Evolutionary conservation across 371 early-diverging fungal species (phyloP).

Genomic region (Mucor velutinosus): DNA sequence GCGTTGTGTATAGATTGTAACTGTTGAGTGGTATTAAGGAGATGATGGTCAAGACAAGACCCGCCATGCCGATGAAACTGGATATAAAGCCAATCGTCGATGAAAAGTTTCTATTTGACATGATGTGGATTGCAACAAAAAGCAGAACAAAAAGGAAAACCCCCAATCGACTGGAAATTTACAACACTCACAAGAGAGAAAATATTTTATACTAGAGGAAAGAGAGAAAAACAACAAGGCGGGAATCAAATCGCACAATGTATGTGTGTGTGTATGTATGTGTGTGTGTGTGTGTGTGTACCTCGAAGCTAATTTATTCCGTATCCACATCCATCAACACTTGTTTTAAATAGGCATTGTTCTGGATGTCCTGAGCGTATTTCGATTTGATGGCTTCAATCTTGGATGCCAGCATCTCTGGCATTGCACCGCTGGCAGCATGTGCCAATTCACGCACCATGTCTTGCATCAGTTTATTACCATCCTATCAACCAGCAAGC

Average conservation of each 20-base stretch:
- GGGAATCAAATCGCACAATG: neutral
- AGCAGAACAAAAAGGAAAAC: neutral
- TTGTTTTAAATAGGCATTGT: conserved; percentile 53
- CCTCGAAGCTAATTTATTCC: neutral
- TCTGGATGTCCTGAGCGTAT: conserved; percentile 41
- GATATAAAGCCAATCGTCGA: conserved; percentile 15
- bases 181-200: neutral
- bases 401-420: conserved; percentile 30
- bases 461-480: conserved; percentile 10
- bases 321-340: conserved; percentile 2
- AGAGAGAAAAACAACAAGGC: neutral
- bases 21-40: conserved; percentile 25
- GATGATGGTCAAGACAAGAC: conserved; percentile 23
- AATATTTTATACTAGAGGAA: neutral
- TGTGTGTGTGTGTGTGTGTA: conserved; percentile 2
- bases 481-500: neutral
- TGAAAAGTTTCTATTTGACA: conserved; percentile 1
- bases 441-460: conserved; percentile 45
- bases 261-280: too few species aligned
- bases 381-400: conserved; percentile 40
- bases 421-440: conserved; percentile 26
- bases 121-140: neutral
- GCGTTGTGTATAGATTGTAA: conserved; percentile 20
- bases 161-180: neutral
- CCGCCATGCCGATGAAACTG: conserved; percentile 30